Percentiles rank a stretch among this genome's conserved stretches.
Conservation (phyloP, 1,284 basidiomycete genomes). For the Moesziomyces parantarcticus region DNA sequence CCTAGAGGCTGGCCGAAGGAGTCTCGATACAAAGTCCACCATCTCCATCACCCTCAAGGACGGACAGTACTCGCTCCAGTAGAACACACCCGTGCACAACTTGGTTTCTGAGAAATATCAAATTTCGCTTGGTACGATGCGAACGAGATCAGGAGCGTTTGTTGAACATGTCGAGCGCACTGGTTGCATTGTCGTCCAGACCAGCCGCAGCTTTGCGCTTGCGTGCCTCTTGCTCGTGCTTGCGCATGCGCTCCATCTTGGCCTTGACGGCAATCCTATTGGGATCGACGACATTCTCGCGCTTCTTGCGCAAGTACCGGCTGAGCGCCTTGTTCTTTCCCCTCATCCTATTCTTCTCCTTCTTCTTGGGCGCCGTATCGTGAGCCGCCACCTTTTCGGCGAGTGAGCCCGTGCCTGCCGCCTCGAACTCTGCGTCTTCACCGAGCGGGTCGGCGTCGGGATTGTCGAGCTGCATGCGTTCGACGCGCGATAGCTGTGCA, state of each 20-base stretch:
- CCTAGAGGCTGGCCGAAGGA: constrained; percentile 86
- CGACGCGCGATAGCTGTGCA: constrained; percentile 55
- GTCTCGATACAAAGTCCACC: constrained; percentile 84
- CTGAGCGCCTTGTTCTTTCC: constrained; percentile 63
- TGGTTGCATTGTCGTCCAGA: constrained; percentile 20
- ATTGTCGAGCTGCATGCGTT: constrained; percentile 57
- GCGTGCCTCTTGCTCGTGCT: constrained; percentile 24
- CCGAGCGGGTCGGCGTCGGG: constrained; percentile 15
- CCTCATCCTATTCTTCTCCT: constrained; percentile 61
- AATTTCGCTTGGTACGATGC: too few relatives aligned
- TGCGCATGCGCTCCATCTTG: constrained; percentile 41
- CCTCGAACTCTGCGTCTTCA: constrained; percentile 17
- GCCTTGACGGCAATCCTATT: constrained; percentile 51
- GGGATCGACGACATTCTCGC: constrained; percentile 63
- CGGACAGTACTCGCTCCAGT: constrained; percentile 79
- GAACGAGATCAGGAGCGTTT: constrained; percentile 10
- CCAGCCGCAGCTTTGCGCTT: constrained; percentile 36
- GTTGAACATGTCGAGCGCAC: constrained; percentile 41
- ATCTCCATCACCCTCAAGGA: constrained; percentile 79
- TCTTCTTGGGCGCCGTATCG: constrained; percentile 16
- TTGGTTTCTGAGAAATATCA: too few relatives aligned
- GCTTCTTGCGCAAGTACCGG: constrained; percentile 62
- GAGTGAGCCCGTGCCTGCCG: constrained; percentile 6
- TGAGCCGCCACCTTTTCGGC: constrained; percentile 35
- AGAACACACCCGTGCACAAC: too few relatives aligned